Percentiles rank a stretch among this genome's conserved stretches.
Evolutionary conservation across 202 grass and related monocot species (phyloP).

Genomic region (Carex sylvatica): DNA sequence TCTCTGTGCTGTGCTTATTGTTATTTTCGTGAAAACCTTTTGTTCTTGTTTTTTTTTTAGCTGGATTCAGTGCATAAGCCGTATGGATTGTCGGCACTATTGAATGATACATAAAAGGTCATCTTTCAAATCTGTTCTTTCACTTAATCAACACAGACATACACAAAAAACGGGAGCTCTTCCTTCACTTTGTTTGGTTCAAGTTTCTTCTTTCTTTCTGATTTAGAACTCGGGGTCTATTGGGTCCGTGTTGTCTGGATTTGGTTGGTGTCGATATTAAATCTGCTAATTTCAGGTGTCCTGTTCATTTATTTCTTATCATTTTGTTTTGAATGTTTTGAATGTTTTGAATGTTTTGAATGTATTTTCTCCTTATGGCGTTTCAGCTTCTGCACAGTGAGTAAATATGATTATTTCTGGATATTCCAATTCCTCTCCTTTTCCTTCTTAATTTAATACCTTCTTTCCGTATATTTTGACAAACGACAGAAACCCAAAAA

Average conservation of each 20-base stretch:
- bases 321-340: too few relatives aligned
- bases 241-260: constrained; percentile 2
- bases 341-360: neutral
- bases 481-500: neutral
- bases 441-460: neutral
- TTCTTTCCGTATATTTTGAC: constrained; percentile 10
- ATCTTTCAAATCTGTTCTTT: constrained; percentile 1
- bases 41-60: constrained; percentile 16
- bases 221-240: neutral
- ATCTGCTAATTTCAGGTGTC: constrained; percentile 11
- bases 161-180: neutral
- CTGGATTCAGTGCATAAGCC: constrained; percentile 13
- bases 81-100: neutral
- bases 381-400: neutral
- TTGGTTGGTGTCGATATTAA: neutral
- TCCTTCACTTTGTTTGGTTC: neutral
- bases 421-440: constrained; percentile 1
- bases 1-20: constrained; percentile 15
- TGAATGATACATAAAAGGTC: neutral
- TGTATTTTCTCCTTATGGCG: constrained; percentile 8
- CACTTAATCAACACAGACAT: neutral
- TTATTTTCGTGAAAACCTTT: neutral
- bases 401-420: neutral
- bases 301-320: neutral
- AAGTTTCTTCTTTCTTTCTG: constrained; percentile 6